Evolutionary conservation across 768 basidiomycete genomes (phyloP).

Genomic region (Boletus insuetus): DNA sequence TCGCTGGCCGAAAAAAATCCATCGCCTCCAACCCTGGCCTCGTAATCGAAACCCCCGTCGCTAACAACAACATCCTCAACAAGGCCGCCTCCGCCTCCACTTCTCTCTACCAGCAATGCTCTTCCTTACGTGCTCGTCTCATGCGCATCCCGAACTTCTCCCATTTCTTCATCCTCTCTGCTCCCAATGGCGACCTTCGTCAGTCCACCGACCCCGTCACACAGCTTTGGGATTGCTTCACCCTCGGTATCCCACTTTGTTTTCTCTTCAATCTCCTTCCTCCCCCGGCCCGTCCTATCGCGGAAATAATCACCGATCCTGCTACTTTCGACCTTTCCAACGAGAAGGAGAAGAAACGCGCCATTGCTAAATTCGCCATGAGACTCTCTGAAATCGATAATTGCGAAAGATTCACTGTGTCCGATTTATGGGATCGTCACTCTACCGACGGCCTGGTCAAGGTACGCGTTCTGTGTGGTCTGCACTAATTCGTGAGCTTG

Average conservation of each 20-base stretch:
- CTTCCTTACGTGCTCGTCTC: constrained; percentile 70
- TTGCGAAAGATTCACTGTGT: constrained; percentile 84
- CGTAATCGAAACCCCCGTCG: constrained; percentile 70
- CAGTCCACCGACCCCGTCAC: constrained; percentile 90
- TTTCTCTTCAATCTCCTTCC: constrained; percentile 94
- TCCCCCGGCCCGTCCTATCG: constrained; percentile 38
- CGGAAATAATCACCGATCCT: constrained; percentile 62
- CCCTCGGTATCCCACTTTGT: constrained; percentile 90
- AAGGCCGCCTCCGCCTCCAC: constrained; percentile 84
- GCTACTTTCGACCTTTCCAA: constrained; percentile 63
- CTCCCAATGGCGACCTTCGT: constrained; percentile 54
- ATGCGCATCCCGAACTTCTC: constrained; percentile 74
- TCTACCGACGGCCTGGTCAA: constrained; percentile 95
- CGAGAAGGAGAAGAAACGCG: constrained; percentile 85
- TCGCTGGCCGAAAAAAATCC: constrained; percentile 78
- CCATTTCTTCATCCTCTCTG: constrained; percentile 63
- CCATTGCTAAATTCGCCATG: constrained; percentile 90
- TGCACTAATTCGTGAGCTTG: background rate
- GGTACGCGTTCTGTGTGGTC: constrained; percentile 44
- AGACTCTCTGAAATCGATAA: constrained; percentile 68
- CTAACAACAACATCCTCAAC: constrained; percentile 86
- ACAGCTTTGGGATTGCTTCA: constrained; percentile 92
- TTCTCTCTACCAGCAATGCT: constrained; percentile 92
- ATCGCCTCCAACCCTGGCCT: constrained; percentile 62
- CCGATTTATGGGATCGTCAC: constrained; percentile 86